Conservation (phyloP, 306 rosid species). For the Cucumis sativus region Cucumber_9930_V3 NC_026655.2:15633501-15634000, state of each 20-base stretch:
- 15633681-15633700: not conserved
- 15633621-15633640: not conserved
- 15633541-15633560: no score
- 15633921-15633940: not conserved
- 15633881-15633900: not conserved
- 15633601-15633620: not conserved
- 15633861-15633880: slow-evolving; percentile 3
- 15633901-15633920: not conserved
- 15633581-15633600: not conserved
- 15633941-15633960: not conserved
- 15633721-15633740: not conserved
- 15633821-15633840: not conserved
- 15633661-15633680: not conserved
- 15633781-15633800: not conserved
- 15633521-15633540: no score
- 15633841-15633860: not conserved
- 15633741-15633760: not conserved
- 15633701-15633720: not conserved
- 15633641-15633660: not conserved
- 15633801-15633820: not conserved
- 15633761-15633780: not conserved
- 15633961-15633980: slow-evolving; percentile 3
- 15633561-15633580: no score
- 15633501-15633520: no score
- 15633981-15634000: not conserved